Base-by-base conservation (phyloP, 2,329 filamentous ascomycete genomes). In the Microdochium trichocladiopsis region DNA sequence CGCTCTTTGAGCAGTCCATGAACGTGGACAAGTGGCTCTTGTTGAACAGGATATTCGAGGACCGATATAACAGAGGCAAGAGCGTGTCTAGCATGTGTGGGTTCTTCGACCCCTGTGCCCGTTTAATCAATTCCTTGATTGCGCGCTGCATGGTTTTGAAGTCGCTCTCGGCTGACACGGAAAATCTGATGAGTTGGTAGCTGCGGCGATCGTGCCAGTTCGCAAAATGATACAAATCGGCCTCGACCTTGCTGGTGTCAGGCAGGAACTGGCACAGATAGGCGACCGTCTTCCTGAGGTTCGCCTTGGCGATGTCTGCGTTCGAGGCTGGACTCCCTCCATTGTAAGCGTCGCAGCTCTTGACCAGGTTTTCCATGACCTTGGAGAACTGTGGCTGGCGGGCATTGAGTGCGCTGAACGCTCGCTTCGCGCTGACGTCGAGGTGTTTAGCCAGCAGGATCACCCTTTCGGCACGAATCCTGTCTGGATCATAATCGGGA, bases 11-110 rank as follows among this genome's bases (percentile, higher is more conserved):
- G 62, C 87, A 88, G 53, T 91, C 86, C 74, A 97, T 89, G 56
- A 97, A 93, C 0, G 90, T 85, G 2, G 92, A 84, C 18, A 99
- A 84, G 65, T 99, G 92, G 65, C 93, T 97, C 63, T 89, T 86
- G 72, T 96, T 99, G 73, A 95, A 96, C 58, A 96, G 81, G 57
- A 99, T 78, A 53, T 90, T 85, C 31, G 90, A 87, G 51, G 86
- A 86, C 45, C 90, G 84, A 65, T 95, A 96, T 4, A 97, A 74
- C 16, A 99, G 76, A 4, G 91, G 88, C 5, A 86, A 81, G 24
- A 99, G 67, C 0, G 90, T 95, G 33, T 95, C 90, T 3, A 95
- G 72, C 48, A 94, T 76, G 25, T 75, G 74, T n/a, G 81, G 69
- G 51, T 79, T 78, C 47, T 85, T 75, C 22, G 82, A 82, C 51